These are phyloP conservation scores for Ananas comosus DNA, from an alignment of 176 grass and related monocot species.

Conservation along the genomic window DNA sequence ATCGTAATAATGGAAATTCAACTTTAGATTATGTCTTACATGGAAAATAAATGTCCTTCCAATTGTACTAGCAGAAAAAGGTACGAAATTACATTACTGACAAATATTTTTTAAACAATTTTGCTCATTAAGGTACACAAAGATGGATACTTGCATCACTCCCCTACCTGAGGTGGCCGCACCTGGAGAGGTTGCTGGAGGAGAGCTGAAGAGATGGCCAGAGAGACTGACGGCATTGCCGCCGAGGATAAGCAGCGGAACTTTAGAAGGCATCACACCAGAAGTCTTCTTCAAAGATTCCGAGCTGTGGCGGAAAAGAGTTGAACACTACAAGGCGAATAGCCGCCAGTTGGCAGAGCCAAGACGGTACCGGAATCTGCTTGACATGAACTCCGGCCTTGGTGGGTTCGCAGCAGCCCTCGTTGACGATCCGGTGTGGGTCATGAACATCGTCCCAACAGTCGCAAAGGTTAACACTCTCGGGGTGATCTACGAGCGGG, in stretches of 20 bases:
- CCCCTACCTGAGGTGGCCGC: slow-evolving; percentile 9
- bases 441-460: slow-evolving; percentile 21
- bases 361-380: slow-evolving; percentile 18
- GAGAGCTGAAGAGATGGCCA: slow-evolving; percentile 26
- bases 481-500: slow-evolving; percentile 27
- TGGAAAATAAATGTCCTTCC: too few species aligned
- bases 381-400: slow-evolving; percentile 21
- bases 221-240: slow-evolving; percentile 18
- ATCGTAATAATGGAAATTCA: too few species aligned
- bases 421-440: slow-evolving; percentile 16
- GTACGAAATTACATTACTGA: background rate
- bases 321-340: slow-evolving; percentile 8
- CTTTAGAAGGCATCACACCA: slow-evolving; percentile 6
- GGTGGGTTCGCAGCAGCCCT: slow-evolving; percentile 20
- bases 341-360: background rate
- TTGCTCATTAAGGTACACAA: slow-evolving; percentile 16
- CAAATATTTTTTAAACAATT: background rate
- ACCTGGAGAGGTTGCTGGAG: slow-evolving; percentile 14
- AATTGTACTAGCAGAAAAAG: too few species aligned
- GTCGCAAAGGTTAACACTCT: slow-evolving; percentile 6
- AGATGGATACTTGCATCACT: slow-evolving; percentile 31
- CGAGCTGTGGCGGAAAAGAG: slow-evolving; percentile 18
- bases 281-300: slow-evolving; percentile 20
- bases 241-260: slow-evolving; percentile 15
- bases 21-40: too few species aligned